Base-by-base conservation (phyloP, 2,329 filamentous ascomycete species). In the Pseudogymnoascus sp. region DNA sequence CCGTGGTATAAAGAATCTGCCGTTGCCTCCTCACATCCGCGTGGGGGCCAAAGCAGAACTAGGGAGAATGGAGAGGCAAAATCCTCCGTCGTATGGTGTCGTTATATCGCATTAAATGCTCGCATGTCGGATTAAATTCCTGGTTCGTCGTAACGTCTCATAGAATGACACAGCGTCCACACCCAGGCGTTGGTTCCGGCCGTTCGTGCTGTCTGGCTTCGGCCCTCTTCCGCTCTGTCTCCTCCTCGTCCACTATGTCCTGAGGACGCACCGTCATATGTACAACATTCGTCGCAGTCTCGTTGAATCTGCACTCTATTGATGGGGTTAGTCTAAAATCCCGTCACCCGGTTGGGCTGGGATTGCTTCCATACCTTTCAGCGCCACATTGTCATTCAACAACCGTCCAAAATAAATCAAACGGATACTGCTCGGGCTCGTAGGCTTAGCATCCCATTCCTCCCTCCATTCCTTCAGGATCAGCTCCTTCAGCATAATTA, bases 191-290 rank as follows among this genome's bases (percentile, higher is more conserved):
- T 82, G 67, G 79, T 77, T 65, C 86, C 83, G 37, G 79, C 28
- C 79, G 79, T 53, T 86, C 84, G 40, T 78, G 75, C 63, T 81
- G 78, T 66, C 83, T 34, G 25, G 60, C 40, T 31, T 44, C 37
- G 12, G 40, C 37, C 60, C 42, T 44, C 37, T 53, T 68, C 60
- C 73, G 73, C 5, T 71, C 68, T 61, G 70, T 71, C 42, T 74
- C 73, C 68, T 88, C 86, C 71, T 95, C 91, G 67, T 96, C 88
- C 66, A 93, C 79, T 40, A 89, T 83, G 72, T 96, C 91, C 72
- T 92, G 89, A 2, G 92, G 92, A 69, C 90, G 89, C 69, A 96
- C 87, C 5, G 90, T 93, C 91, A 96, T 96, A 75, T 96, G 92
- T n/a, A 96, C 87, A 28, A 96, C 90, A 69, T 96, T 96, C 6